phyloP scores from a whole-genome alignment of 306 rosid species.

The Vicia sativa region DNA sequence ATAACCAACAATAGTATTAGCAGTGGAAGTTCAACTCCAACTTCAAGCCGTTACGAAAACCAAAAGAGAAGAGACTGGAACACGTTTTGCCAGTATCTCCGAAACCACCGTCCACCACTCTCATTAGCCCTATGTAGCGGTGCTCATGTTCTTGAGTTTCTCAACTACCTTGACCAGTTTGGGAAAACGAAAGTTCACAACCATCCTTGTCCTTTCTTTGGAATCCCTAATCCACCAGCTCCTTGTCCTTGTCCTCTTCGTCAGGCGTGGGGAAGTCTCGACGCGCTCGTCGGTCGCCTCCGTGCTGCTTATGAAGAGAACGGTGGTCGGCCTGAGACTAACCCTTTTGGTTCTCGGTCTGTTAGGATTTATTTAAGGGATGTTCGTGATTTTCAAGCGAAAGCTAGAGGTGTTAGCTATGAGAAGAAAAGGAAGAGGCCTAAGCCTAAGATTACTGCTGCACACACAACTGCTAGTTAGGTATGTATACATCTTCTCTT shows the following conservation, averaged over 20 bases:
- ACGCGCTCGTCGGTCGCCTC: constrained; percentile 92
- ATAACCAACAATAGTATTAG: too few species aligned
- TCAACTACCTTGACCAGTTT: constrained; percentile 86
- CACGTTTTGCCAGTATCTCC: constrained; percentile 87
- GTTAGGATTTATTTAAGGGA: constrained; percentile 85
- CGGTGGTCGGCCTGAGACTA: constrained; percentile 71
- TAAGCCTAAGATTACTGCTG: constrained; percentile 48
- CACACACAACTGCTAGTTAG: background rate
- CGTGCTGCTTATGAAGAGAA: constrained; percentile 94
- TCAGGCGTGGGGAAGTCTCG: constrained; percentile 97
- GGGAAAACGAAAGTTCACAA: constrained; percentile 92
- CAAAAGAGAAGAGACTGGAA: constrained; percentile 97
- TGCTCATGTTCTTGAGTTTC: constrained; percentile 86
- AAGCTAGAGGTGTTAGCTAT: constrained; percentile 87
- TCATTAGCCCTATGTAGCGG: constrained; percentile 69
- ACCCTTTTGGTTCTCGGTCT: constrained; percentile 85
- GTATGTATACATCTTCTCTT: background rate
- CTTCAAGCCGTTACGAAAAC: constrained; percentile 95
- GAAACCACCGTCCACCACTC: constrained; percentile 86
- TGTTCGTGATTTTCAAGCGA: constrained; percentile 91
- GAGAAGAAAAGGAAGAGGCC: constrained; percentile 94
- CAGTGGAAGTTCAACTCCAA: background rate
- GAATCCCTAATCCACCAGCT: constrained; percentile 84
- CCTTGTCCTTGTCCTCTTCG: constrained; percentile 96
- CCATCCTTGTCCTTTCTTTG: constrained; percentile 88